Base-by-base conservation (phyloP, 768 basidiomycete genomes). In the Agrocybe praecox region DNA sequence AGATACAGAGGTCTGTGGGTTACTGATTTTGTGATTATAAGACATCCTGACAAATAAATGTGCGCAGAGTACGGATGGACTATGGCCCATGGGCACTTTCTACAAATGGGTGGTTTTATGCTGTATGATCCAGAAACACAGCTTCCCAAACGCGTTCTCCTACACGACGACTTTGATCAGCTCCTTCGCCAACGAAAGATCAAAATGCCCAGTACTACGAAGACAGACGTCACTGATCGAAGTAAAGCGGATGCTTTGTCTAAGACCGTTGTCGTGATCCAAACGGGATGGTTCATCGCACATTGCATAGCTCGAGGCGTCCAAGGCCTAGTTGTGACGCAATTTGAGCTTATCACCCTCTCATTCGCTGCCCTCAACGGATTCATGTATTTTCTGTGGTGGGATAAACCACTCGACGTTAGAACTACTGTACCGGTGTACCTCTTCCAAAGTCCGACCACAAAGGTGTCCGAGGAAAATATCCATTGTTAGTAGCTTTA, bases 281-380 rank as follows among this genome's bases (percentile, higher is more conserved):
- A 76, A 52, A 61, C 67, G 6, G 45, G 56, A 0, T 75, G 72
- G 71, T 76, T 75, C 59, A 48, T 66, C 52, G 32, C 63, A 19
- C 67, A 70, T 23, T 62, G 64, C 45, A 56, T 71, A 6, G 59
- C 62, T 1, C 65, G 72, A 14, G 15, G 21, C 3, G 21, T 24
- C 2, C 61, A 67, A 29, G 46, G 57, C 5, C 61, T 74, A 6
- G 58, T 67, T 11, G 48, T 70, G 6, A 72, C 70, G 1, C 65
- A 72, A 18, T 66, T 77, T 7, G 74, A 79, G 57, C 56, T 74
- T n/a, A 55, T 63, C 10, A 75, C 76, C 0, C 19, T 74, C 0
- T 46, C 71, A 65, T 3, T 70, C 69, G 45, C 69, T 63, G n/a
- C 46, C 0, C 53, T 75, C 29, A 74, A 69, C 34, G 54, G 65